Conservation (phyloP, 495 filamentous ascomycete genomes). For the Penicillium paxilli region DNA sequence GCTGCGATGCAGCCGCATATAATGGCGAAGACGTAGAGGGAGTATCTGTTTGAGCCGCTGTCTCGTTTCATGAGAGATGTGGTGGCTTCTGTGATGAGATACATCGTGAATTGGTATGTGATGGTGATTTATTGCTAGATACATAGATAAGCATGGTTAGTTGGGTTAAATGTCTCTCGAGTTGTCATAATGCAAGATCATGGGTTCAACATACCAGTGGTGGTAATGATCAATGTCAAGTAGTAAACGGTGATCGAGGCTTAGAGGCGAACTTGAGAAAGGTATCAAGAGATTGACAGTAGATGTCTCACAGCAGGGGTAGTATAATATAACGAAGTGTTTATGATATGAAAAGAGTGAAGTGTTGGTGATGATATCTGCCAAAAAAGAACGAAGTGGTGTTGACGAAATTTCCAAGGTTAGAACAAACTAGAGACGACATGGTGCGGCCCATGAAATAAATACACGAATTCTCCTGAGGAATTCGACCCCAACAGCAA, state of each 20-base stretch:
- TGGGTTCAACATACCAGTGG: no score
- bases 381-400: no score
- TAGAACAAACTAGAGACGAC: background rate
- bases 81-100: conserved; percentile 5
- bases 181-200: background rate
- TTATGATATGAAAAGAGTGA: background rate
- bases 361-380: background rate
- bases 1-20: conserved; percentile 23
- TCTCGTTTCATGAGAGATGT: conserved; percentile 15
- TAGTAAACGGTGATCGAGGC: no score
- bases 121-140: background rate
- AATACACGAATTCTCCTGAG: background rate
- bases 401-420: background rate
- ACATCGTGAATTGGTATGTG: background rate
- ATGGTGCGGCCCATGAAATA: background rate
- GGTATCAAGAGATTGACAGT: background rate
- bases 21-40: conserved; percentile 30
- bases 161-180: background rate
- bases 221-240: no score
- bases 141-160: background rate
- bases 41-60: conserved; percentile 12
- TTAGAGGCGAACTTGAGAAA: no score
- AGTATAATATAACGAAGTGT: background rate
- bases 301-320: background rate
- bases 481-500: background rate